phyloP scores from a whole-genome alignment of 495 filamentous ascomycete genomes.

The Tuber borchii region DNA sequence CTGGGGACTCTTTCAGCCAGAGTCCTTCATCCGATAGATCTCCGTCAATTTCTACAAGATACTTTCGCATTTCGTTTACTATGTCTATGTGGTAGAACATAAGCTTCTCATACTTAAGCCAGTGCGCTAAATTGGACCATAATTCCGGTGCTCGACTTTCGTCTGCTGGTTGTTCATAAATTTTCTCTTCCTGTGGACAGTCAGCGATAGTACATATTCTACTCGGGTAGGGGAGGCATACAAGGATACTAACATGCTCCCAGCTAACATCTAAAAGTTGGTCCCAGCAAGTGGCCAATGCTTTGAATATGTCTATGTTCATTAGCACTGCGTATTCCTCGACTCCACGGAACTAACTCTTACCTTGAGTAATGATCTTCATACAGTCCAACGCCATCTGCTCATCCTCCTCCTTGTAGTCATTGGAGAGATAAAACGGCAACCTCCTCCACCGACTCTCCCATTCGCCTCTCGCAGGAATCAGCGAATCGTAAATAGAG shows the following conservation, averaged over 20 bases:
- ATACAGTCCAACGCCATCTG: slow-evolving; percentile 47
- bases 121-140: slow-evolving; percentile 50
- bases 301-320: slow-evolving; percentile 49
- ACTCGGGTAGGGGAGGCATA: not conserved
- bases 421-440: slow-evolving; percentile 47
- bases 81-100: slow-evolving; percentile 49
- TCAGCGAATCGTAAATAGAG: slow-evolving; percentile 48
- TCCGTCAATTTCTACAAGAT: slow-evolving; percentile 42
- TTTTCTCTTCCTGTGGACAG: slow-evolving; percentile 50
- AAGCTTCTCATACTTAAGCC: slow-evolving; percentile 53
- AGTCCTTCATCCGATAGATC: slow-evolving; percentile 36
- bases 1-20: slow-evolving; percentile 45
- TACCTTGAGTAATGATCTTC: slow-evolving; percentile 46
- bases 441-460: slow-evolving; percentile 52
- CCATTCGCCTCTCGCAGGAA: slow-evolving; percentile 49
- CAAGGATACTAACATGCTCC: slow-evolving; percentile 47
- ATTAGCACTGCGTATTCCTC: not conserved
- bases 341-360: not conserved
- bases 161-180: slow-evolving; percentile 54
- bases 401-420: slow-evolving; percentile 39
- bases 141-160: slow-evolving; percentile 53
- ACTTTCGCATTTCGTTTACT: slow-evolving; percentile 48
- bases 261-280: slow-evolving; percentile 45
- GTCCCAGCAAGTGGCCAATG: slow-evolving; percentile 47
- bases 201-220: not conserved